A percentile compares a stretch with the other conserved stretches of the same genome.
phyloP scores from a whole-genome alignment of 768 basidiomycete species.

The Serendipita sp. region DNA sequence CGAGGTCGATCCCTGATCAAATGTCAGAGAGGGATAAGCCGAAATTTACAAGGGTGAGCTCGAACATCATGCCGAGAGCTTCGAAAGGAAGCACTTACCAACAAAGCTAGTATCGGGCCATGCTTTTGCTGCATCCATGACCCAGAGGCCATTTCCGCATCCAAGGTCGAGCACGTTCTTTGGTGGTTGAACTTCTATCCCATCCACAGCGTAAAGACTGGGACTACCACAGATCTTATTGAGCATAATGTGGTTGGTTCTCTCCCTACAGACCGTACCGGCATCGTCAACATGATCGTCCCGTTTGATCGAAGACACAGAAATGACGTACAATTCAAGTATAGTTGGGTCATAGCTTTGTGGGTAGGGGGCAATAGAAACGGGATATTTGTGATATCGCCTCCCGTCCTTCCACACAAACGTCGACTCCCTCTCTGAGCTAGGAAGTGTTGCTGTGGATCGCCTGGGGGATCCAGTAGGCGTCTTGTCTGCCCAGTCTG shows the following conservation, averaged over 20 bases:
- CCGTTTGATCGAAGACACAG: background rate
- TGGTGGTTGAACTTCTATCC: constrained; percentile 34
- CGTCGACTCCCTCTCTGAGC: too few species aligned
- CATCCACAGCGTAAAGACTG: constrained; percentile 46
- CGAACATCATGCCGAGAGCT: background rate
- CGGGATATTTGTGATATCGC: background rate
- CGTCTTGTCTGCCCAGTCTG: too few species aligned
- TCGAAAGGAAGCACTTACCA: constrained; percentile 25
- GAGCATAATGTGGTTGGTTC: constrained; percentile 46
- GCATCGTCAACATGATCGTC: too few species aligned
- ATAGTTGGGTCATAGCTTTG: constrained; percentile 45
- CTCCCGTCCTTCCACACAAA: background rate
- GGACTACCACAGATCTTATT: constrained; percentile 26
- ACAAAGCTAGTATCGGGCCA: constrained; percentile 56
- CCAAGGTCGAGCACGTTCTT: constrained; percentile 45
- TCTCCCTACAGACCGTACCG: constrained; percentile 28
- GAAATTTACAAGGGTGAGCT: background rate
- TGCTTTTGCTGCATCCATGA: constrained; percentile 40
- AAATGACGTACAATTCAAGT: constrained; percentile 43
- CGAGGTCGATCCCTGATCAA: constrained; percentile 44
- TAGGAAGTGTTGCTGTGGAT: too few species aligned
- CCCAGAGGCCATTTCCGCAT: constrained; percentile 64
- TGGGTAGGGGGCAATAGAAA: constrained; percentile 35
- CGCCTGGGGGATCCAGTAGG: too few species aligned
- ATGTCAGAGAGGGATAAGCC: background rate